These are phyloP conservation scores for Thraustochytrium striatum DNA, from an alignment of 352 stramenopile genomes.

Conservation along the genomic window DNA sequence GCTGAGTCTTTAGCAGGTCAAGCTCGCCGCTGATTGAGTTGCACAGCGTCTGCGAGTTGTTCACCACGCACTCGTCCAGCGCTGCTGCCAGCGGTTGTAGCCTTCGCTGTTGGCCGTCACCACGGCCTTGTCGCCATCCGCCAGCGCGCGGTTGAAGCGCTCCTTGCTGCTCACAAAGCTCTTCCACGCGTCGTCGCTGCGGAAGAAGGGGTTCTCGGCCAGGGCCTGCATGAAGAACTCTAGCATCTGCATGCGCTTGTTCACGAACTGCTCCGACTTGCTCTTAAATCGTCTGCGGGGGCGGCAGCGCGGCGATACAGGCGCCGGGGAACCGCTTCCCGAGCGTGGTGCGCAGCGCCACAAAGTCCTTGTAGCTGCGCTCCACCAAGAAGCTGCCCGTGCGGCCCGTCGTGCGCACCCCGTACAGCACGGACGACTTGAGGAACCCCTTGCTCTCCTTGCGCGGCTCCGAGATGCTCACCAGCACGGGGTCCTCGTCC, in stretches of 20 bases:
- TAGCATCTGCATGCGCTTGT: conserved; percentile 40
- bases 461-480: conserved; percentile 7
- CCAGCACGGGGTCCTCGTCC: conserved; percentile 41
- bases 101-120: conserved; percentile 13
- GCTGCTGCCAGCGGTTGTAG: conserved; percentile 33
- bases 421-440: conserved; percentile 40
- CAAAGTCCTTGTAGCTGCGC: conserved; percentile 42
- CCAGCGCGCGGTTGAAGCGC: conserved; percentile 10
- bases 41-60: conserved; percentile 1
- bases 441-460: conserved; percentile 41
- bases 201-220: conserved; percentile 26
- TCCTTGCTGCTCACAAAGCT: background rate
- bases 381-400: background rate
- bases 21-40: background rate
- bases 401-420: conserved; percentile 9
- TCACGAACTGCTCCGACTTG: conserved; percentile 43
- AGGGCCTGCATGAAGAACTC: conserved; percentile 43
- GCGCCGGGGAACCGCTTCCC: conserved; percentile 11
- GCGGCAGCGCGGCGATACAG: conserved; percentile 3
- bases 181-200: background rate
- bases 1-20: conserved; percentile 9
- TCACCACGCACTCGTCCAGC: conserved; percentile 8
- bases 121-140: background rate
- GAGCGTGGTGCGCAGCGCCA: conserved; percentile 28
- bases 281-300: conserved; percentile 7